Evolutionary conservation across 306 rosid genomes (phyloP), one percentile per base, ranked within the genome.

Genomic region (Casuarina glauca): DNA sequence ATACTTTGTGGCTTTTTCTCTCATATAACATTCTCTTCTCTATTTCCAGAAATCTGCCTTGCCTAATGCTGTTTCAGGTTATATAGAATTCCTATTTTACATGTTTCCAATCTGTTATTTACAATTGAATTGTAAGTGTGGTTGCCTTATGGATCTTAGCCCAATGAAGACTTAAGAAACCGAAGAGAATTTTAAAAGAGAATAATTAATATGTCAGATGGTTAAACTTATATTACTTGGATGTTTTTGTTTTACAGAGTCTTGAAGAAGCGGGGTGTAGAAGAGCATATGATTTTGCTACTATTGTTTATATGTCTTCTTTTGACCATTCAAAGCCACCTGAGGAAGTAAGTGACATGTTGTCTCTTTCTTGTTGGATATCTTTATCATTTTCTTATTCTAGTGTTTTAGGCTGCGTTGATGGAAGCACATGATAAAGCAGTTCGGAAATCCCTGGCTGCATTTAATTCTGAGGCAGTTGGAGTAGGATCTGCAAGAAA

Each of bases 221-320:
- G 63, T 76, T 74, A 15, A 32, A 51, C 32, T 26, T 17, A 75
- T n/a, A 54, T 39, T 72, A 54, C 74, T 60, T 58, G 17, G 41
- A 41, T 77, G 43, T 55, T 76, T 71, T 60, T 82, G 26, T 70
- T 79, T 75, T 74, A 78, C 90, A 95, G 99, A 93, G 93, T 84
- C 97, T 95, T 76, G 99, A 93, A 87, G 99, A 93, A 85, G 84
- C 93, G 1, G 99, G 91, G 89, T 95, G 99, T 76, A 92, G 80
- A n/a, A 84, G 81, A 78, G 98, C 99, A 51, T 91, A 83, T 86
- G 99, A 95, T 81, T 82, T 80, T 73, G 97, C 99, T 73, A 57
- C 90, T 70, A 94, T 91, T 60, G 84, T 86, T 69, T 93, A 95
- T 73, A 91, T 81, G 93, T 86, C 96, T 54, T 63, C 91, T 51